phyloP scores from a whole-genome alignment of 169 alveolate species.

The Neospora caninum region DNA sequence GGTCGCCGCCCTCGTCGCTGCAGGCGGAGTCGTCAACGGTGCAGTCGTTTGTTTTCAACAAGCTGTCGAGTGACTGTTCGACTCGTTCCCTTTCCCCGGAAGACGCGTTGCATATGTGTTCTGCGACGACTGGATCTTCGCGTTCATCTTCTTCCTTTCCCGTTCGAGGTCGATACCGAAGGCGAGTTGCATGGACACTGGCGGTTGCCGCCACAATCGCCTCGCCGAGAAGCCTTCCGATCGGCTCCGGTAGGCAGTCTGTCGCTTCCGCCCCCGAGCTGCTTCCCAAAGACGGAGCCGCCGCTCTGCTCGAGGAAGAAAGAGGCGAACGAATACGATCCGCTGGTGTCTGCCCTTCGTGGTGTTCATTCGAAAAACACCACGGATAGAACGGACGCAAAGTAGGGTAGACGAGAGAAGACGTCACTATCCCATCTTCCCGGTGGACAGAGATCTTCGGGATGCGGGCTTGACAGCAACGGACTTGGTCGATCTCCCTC shows the following conservation, averaged over 20 bases:
- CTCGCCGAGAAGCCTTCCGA: background rate
- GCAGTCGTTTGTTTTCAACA: background rate
- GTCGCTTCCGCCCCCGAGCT: background rate
- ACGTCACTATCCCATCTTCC: background rate
- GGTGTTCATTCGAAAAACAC: background rate
- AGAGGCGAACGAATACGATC: background rate
- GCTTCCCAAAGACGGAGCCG: background rate
- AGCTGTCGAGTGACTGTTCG: background rate
- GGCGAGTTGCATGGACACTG: background rate
- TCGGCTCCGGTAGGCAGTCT: background rate
- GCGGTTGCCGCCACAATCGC: slow-evolving; percentile 7
- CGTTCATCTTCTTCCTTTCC: no score
- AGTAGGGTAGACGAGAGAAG: slow-evolving; percentile 24
- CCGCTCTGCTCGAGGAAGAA: background rate
- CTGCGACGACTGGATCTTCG: no score
- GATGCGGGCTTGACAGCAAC: background rate
- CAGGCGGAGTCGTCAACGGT: background rate
- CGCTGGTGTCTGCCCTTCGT: background rate
- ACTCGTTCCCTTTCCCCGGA: no score
- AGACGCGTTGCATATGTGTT: no score
- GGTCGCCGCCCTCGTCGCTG: background rate
- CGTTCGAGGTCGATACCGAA: background rate
- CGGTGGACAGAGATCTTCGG: slow-evolving; percentile 22
- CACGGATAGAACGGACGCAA: slow-evolving; percentile 30
- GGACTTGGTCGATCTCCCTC: background rate